Evolutionary conservation across 495 filamentous ascomycete species (phyloP).

Genomic region (Pyrenula massariospora): DNA sequence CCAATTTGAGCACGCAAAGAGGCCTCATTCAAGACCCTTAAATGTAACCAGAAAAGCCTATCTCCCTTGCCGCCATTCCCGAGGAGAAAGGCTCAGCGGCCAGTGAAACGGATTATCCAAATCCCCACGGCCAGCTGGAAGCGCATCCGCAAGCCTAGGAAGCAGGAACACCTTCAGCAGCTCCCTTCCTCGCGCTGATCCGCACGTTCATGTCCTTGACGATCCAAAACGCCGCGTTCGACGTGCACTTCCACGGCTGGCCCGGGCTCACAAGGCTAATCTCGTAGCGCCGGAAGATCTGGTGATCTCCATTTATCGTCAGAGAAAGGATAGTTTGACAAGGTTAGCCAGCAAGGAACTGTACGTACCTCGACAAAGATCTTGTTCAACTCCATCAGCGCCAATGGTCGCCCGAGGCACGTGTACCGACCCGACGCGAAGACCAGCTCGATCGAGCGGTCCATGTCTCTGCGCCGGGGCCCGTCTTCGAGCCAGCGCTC

Average conservation of each 20-base stretch:
- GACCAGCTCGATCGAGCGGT: background rate
- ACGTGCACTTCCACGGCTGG: background rate
- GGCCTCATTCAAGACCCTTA: too few species aligned
- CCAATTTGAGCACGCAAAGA: too few species aligned
- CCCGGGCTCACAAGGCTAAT: background rate
- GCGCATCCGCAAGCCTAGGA: too few species aligned
- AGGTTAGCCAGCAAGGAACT: too few species aligned
- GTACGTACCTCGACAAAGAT: background rate
- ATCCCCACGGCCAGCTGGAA: too few species aligned
- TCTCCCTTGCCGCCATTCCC: too few species aligned
- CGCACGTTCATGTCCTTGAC: background rate
- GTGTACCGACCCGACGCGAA: background rate
- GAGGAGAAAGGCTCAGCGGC: too few species aligned
- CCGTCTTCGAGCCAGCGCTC: constrained; percentile 59
- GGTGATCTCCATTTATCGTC: too few species aligned
- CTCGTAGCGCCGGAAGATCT: background rate
- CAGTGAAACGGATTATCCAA: too few species aligned
- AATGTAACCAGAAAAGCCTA: too few species aligned
- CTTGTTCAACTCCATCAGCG: background rate
- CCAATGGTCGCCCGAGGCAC: background rate
- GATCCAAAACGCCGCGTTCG: background rate
- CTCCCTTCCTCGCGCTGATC: background rate
- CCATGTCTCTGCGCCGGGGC: constrained; percentile 13
- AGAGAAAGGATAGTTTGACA: too few species aligned
- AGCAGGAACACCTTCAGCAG: too few species aligned